These are phyloP conservation scores for Stagonosporopsis rhizophila DNA, from an alignment of 2,329 filamentous ascomycete species.

Conservation along the genomic window DNA sequence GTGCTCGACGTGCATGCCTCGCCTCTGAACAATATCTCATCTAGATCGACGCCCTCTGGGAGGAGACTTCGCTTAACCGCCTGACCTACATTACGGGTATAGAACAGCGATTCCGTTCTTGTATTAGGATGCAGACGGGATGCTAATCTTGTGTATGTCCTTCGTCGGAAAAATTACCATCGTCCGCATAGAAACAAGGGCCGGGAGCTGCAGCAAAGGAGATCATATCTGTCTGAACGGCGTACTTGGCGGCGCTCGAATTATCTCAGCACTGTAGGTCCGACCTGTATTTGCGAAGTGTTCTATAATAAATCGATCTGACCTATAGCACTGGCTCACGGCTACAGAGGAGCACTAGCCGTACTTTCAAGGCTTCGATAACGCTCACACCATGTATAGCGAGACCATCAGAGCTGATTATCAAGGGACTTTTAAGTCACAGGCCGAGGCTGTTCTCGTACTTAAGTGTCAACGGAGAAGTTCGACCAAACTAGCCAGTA, in stretches of 20 bases:
- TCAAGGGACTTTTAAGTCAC: background rate
- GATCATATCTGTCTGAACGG: background rate
- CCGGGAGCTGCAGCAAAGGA: background rate
- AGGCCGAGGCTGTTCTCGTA: background rate
- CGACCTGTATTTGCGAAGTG: no score
- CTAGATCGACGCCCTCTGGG: no score
- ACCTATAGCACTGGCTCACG: background rate
- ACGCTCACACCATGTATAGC: background rate
- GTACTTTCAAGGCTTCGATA: background rate
- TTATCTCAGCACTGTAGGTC: background rate
- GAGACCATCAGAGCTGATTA: background rate
- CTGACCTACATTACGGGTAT: no score
- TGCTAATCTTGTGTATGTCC: no score
- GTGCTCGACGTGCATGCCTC: no score
- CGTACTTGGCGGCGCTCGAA: background rate
- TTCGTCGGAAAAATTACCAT: no score
- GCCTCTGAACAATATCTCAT: no score
- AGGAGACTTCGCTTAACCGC: no score
- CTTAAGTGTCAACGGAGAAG: background rate
- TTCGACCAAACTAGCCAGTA: background rate
- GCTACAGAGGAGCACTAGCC: background rate
- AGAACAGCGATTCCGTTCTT: no score
- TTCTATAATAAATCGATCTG: background rate
- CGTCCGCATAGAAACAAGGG: background rate
- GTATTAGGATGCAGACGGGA: no score